Evolutionary conservation across 768 basidiomycete genomes (phyloP), one percentile per base, ranked within the genome.

Genomic region (Lactarius deliciosus): DNA sequence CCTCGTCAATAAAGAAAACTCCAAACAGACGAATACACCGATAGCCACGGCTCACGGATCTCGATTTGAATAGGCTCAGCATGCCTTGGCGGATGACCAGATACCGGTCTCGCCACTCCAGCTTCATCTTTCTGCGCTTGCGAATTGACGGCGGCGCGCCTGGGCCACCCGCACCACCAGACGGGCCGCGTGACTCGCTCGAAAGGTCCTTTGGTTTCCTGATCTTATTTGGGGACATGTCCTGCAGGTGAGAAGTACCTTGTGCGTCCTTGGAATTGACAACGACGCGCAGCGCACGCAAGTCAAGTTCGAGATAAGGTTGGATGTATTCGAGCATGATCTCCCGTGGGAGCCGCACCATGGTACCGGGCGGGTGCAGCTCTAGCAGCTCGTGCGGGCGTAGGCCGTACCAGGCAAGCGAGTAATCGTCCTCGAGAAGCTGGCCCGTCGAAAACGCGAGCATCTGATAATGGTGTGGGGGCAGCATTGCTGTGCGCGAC

Each of bases 371-470:
- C 8, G 80, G 79, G 64, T 92, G 89, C 20, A 92, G 74, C 71
- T 92, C 91, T 25, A 92, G 80, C 2, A 92, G 80, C 70, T 92
- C 91, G 68, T 85, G 79, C 0, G 87, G 82, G 8, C 79, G 76
- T 25, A 91, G 71, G 47, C 82, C 77, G 71, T 90, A 90, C 82
- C 85, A 88, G 0, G 81, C 76, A 30, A 84, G 72, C 11, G 78
- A 68, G 55, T 82, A 83, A 25, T 88, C 85, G 72, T 91, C 89
- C 71, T 92, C 87, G 36, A 92, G 81, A 16, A 89, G 75, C 69
- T 88, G 82, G 4, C 88, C 88, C 0, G 89, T 89, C 2, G 88
- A 84, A 71, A 87, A 91, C 1, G 86, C 82, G 20, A 90, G 72
- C 15, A 91, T 78, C 0, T 81, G 80, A 74, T 84, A 87, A 59